These are phyloP conservation scores for Ogataea zsoltii DNA, from an alignment of 805 yeast genomes.

Conservation along the genomic window DNA sequence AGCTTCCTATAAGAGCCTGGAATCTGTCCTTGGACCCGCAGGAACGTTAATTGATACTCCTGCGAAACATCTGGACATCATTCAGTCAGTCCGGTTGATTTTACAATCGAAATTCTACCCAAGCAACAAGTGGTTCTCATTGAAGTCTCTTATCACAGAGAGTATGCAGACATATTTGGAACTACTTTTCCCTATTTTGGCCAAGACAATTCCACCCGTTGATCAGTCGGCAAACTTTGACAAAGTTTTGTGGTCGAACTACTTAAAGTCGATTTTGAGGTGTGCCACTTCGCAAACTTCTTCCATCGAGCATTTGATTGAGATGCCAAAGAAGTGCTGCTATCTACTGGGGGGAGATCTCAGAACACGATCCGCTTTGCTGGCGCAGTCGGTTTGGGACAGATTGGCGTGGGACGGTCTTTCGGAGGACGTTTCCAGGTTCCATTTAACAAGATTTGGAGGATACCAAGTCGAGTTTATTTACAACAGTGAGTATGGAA, in stretches of 20 bases:
- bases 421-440: slow-evolving; percentile 54
- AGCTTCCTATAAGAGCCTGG: slow-evolving; percentile 12
- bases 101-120: slow-evolving; percentile 64
- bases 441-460: slow-evolving; percentile 61
- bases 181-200: slow-evolving; percentile 51
- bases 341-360: slow-evolving; percentile 61
- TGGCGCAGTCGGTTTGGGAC: slow-evolving; percentile 71
- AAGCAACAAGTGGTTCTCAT: slow-evolving; percentile 69
- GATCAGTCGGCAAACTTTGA: slow-evolving; percentile 55
- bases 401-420: slow-evolving; percentile 63
- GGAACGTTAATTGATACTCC: slow-evolving; percentile 10
- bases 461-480: slow-evolving; percentile 72
- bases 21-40: slow-evolving; percentile 13
- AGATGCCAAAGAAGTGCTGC: slow-evolving; percentile 73
- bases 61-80: slow-evolving; percentile 10
- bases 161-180: slow-evolving; percentile 56
- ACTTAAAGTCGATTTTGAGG: slow-evolving; percentile 54
- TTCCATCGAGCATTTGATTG: slow-evolving; percentile 67
- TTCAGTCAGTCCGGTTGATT: slow-evolving; percentile 45
- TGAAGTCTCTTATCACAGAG: slow-evolving; percentile 58
- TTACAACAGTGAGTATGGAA: slow-evolving; percentile 52
- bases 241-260: slow-evolving; percentile 67
- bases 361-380: slow-evolving; percentile 55
- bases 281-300: slow-evolving; percentile 69
- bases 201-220: slow-evolving; percentile 50